These are phyloP conservation scores for Epichloe typhina DNA, from an alignment of 2,329 filamentous ascomycete genomes.

Conservation along the genomic window DNA sequence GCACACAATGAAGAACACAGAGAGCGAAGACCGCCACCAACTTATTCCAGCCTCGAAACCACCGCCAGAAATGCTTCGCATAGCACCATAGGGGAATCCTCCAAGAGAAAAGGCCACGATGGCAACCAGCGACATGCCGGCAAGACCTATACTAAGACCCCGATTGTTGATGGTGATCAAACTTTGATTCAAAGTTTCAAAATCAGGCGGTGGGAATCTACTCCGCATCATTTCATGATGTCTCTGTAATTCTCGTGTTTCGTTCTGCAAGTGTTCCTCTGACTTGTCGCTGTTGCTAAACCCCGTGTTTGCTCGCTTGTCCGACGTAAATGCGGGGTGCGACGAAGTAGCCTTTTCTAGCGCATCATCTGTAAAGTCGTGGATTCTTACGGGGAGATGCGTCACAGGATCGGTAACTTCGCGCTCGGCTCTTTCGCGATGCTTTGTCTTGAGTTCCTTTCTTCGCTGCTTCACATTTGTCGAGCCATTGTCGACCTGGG, in stretches of 20 bases:
- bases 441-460: conserved; percentile 33
- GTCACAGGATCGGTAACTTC: conserved; percentile 63
- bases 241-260: conserved; percentile 23
- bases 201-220: conserved; percentile 35
- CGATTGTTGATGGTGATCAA: conserved; percentile 18
- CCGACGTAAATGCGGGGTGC: conserved; percentile 20
- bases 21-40: conserved; percentile 10
- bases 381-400: conserved; percentile 53
- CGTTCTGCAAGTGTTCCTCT: conserved; percentile 22
- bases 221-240: conserved; percentile 28
- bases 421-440: conserved; percentile 32
- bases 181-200: conserved; percentile 26
- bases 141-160: conserved; percentile 24
- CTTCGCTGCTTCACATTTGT: conserved; percentile 33
- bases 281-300: conserved; percentile 26
- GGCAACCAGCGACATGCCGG: conserved; percentile 17
- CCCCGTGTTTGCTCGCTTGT: conserved; percentile 26
- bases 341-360: conserved; percentile 26
- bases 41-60: conserved; percentile 12
- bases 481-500: conserved; percentile 21
- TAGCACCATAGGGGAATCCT: background rate
- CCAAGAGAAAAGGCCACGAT: conserved; percentile 1
- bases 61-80: background rate
- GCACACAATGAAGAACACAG: conserved; percentile 9
- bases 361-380: conserved; percentile 54